Evolutionary conservation across 192 early-diverging fungal species (phyloP), one percentile per base, ranked within the genome.

Genomic region (Coemansia umbellata): DNA sequence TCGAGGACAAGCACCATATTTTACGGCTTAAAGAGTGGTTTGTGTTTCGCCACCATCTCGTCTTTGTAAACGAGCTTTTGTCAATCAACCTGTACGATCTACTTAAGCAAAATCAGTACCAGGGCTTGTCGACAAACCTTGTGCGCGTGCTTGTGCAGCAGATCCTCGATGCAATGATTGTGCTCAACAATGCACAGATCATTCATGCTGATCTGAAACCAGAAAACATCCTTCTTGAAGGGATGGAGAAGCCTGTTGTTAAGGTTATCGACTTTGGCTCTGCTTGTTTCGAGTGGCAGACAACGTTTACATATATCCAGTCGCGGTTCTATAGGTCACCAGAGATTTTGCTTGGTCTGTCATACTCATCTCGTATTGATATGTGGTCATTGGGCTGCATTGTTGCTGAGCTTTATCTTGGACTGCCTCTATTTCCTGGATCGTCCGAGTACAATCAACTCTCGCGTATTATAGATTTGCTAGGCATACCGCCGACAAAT

Each of bases 241-340:
- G 91, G 47, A 78, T 92, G 53, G 90, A 93, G 61, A 89, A 89
- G 33, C 92, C 96, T 4, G 83, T 85, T 5, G 88, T 99, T 66
- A 99, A 99, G 69, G 90, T 99, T 17, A 99, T 99, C 47, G 96
- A 99, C 79, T 95, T 97, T 81, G 96, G 96, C n/a, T 93, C 90
- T 3, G 94, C 96, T 0, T 97, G 94, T 60, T 87, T 93, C 50
- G 93, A 94, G 63, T 87, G 88, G 58, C 89, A 93, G 59, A 96
- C 94, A 0, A 87, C 90, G 22, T 97, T 97, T 59, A 95, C 93
- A 8, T 99, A 99, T 74, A 99, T 99, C 52, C 94, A 97, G 68
- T 97, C 94, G 2, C 82, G 97, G 17, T 99, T 97, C 71, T 99
- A 99, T 55, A 82, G 97, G 45, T 87, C 88, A 17, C 94, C 95